phyloP scores from a whole-genome alignment of 495 filamentous ascomycete species.

The Chaetomidium leptoderma region DNA sequence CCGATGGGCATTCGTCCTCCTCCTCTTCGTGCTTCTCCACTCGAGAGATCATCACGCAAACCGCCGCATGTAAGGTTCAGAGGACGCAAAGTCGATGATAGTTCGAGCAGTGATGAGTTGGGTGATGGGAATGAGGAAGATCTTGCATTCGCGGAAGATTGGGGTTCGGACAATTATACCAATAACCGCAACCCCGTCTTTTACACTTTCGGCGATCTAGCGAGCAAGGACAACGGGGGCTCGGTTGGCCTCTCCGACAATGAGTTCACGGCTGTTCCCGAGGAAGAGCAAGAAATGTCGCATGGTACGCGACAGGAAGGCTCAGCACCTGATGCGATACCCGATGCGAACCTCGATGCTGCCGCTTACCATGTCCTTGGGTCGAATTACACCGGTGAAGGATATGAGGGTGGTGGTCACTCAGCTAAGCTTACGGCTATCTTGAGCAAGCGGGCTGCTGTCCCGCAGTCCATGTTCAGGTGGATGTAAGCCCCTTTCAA shows the following conservation, averaged over 20 bases:
- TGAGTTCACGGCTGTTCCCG: neutral
- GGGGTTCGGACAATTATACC: neutral
- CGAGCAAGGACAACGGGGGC: neutral
- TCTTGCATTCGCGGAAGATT: no score
- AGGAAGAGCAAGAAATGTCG: neutral
- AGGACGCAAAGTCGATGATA: no score
- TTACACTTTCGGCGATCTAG: neutral
- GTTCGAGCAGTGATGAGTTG: no score
- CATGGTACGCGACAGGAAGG: no score
- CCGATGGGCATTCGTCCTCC: no score
- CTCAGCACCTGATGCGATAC: no score
- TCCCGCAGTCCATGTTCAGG: constrained; percentile 8
- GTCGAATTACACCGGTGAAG: constrained; percentile 8
- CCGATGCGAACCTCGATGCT: neutral
- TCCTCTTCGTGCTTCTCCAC: no score
- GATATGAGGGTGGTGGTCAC: neutral
- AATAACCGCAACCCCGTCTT: neutral
- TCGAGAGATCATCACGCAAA: no score
- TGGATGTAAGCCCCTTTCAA: constrained; percentile 9
- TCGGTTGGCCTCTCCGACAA: neutral
- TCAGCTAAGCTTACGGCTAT: neutral
- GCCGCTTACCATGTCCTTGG: constrained; percentile 1
- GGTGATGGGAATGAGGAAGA: no score
- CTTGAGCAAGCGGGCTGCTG: neutral
- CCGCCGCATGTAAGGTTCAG: no score